Evolutionary conservation across 2,329 filamentous ascomycete species (phyloP), one percentile per base, ranked within the genome.

Genomic region (Ophiostoma sp.): DNA sequence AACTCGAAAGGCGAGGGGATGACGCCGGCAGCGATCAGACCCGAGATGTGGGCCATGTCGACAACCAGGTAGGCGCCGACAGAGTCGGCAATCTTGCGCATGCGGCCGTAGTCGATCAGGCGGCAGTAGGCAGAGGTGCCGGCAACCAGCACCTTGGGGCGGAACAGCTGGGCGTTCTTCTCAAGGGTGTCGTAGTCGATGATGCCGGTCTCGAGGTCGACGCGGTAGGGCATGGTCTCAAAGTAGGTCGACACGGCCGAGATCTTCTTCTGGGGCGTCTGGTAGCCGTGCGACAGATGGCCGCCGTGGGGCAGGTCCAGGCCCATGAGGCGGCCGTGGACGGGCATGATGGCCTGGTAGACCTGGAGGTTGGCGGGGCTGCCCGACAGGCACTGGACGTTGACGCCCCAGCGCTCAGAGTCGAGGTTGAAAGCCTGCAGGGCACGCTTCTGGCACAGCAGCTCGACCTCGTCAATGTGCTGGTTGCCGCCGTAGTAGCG

Each of bases 401-500:
- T 99, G 82, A 99, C 95, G 78, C 95, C 95, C 95, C 95, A 99
- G 84, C 96, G 93, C 74, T 88, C 86, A 18, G 89, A 78, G 81
- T 96, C 91, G 73, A 96, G 82, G 77, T 92, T 86, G 85, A 98
- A 99, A 69, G 93, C 90, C 81, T 92, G 86, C 72, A 99, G 89
- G 73, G 95, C 95, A 81, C 95, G 90, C 79, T 88, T 85, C 84
- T 99, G 95, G 87, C 95, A 99, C 71, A 95, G 90, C 74, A 91
- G 86, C 86, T 99, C 95, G 76, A 97, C 93, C 81, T 92, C 85
- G 80, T 99, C 95, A 74, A 99, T 99, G 86, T 95, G 92, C 85
- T 99, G 91, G 84, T 99, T 99, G 77, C 95, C 95, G 78, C 95
- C 95, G 77, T 99, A 99, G 87, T 99, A 99, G 81, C 95, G 90